Evolutionary conservation across 1,284 basidiomycete species (phyloP), one percentile per base, ranked within the genome.

Genomic region (Golubevia pallescens): DNA sequence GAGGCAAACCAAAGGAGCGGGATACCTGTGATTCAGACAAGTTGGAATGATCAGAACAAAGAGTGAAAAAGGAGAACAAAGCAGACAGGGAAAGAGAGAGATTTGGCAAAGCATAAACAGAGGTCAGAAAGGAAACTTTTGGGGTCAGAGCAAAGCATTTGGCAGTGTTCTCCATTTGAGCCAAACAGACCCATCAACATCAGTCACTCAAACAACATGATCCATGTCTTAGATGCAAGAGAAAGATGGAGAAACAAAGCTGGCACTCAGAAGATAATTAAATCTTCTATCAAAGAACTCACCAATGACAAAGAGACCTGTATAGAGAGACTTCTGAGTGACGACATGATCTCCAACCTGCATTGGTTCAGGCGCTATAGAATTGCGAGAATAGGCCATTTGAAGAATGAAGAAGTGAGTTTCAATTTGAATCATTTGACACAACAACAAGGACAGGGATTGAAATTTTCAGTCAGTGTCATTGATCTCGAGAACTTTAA

Each of bases 291-390:
- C 34, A 38, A 38, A 13, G 10, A 28, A 59, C 65, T 48, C 64
- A n/a, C 82, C 86, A 59, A 87, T 79, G 60, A 85, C 75, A 56
- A 86, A 81, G 1, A 87, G 71, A 16, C 75, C 85, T 90, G 77
- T 93, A 87, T 79, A 93, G 34, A 85, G 71, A 53, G 63, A 72
- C 85, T 92, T 93, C 86, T 94, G 94, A 4, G 93, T 94, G 73
- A 95, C 87, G 63, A 90, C 88, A 71, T 91, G 90, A 61, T 91
- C 90, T 67, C 92, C 93, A 61, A 94, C 87, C 83, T 94, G 91
- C 71, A 83, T 79, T 2, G 82, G 82, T 62, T 85, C 82, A 2
- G 82, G 81, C 3, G 82, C 75, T 71, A 21, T 48, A 13, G 10
- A 4, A 4, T 21, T 28, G 3, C 4, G 20, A 56, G 3, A 56